phyloP scores from a whole-genome alignment of 768 basidiomycete genomes.

The Serpula lacrymans region DNA sequence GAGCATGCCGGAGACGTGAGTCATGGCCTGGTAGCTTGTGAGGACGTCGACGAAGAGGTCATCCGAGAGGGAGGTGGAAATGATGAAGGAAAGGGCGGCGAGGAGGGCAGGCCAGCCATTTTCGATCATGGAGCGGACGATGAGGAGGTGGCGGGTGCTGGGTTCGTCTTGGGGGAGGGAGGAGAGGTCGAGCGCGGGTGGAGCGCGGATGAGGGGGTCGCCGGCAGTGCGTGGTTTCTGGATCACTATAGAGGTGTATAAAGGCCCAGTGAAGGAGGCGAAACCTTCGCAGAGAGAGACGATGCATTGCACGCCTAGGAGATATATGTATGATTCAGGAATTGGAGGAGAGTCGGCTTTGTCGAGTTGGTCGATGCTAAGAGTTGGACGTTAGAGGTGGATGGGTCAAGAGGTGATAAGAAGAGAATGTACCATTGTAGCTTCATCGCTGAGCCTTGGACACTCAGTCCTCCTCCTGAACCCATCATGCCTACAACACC shows the following conservation, averaged over 20 bases:
- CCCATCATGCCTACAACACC: slow-evolving; percentile 88
- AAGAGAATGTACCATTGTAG: slow-evolving; percentile 70
- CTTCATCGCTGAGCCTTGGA: slow-evolving; percentile 79
- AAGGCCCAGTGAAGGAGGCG: slow-evolving; percentile 63
- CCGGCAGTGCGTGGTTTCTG: slow-evolving; percentile 63
- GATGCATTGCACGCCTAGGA: slow-evolving; percentile 86
- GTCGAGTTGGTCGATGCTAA: slow-evolving; percentile 98
- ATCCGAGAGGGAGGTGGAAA: slow-evolving; percentile 88
- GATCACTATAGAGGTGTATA: slow-evolving; percentile 71
- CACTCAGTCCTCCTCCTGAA: slow-evolving; percentile 62
- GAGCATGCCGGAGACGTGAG: slow-evolving; percentile 88
- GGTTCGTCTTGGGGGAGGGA: slow-evolving; percentile 52
- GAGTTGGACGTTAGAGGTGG: neutral
- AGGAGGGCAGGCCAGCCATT: slow-evolving; percentile 91
- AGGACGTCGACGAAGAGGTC: slow-evolving; percentile 88
- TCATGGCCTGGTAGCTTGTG: slow-evolving; percentile 77
- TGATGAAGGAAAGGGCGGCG: slow-evolving; percentile 84
- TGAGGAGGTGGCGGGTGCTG: slow-evolving; percentile 53
- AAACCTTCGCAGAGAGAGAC: slow-evolving; percentile 86
- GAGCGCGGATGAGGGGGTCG: slow-evolving; percentile 64
- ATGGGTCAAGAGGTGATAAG: slow-evolving; percentile 6
- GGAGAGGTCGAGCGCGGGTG: slow-evolving; percentile 65
- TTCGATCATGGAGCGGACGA: slow-evolving; percentile 76
- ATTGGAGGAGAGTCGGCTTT: slow-evolving; percentile 94
- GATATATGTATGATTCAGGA: slow-evolving; percentile 91